These are phyloP conservation scores for Thraustotheca clavata DNA, from an alignment of 352 stramenopile genomes.

Conservation along the genomic window DNA sequence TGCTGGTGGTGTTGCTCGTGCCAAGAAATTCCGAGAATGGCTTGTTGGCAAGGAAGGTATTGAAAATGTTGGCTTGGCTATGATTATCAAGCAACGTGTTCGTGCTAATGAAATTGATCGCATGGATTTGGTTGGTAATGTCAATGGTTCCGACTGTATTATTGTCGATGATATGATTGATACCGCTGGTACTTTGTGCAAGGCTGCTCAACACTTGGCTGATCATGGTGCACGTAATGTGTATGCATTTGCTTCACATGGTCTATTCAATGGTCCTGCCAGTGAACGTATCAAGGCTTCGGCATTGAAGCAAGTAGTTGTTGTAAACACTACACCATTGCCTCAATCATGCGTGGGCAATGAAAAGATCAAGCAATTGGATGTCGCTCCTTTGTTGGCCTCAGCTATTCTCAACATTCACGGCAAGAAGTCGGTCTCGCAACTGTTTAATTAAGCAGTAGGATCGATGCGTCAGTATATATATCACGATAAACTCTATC, in stretches of 20 bases:
- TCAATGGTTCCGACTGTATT: conserved; percentile 98
- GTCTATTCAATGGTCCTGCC: conserved; percentile 92
- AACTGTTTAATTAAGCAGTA: conserved; percentile 95
- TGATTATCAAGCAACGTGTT: conserved; percentile 99
- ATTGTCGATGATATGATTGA: conserved; percentile 99
- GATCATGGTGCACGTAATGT: conserved; percentile 95
- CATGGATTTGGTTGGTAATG: conserved; percentile 99
- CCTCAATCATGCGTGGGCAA: conserved; percentile 87
- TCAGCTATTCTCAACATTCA: conserved; percentile 99
- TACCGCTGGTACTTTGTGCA: conserved; percentile 97
- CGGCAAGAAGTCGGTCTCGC: conserved; percentile 99
- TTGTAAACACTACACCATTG: conserved; percentile 85
- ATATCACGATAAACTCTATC: background rate
- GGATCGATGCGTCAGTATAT: background rate
- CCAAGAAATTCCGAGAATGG: conserved; percentile 99
- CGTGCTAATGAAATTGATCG: conserved; percentile 95
- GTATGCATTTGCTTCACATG: conserved; percentile 99
- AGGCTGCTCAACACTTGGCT: conserved; percentile 95
- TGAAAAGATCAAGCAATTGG: conserved; percentile 97
- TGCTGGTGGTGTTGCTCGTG: conserved; percentile 97
- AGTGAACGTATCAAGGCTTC: conserved; percentile 86
- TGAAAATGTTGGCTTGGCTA: conserved; percentile 96
- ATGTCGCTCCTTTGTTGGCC: conserved; percentile 95
- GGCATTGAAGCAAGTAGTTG: conserved; percentile 85
- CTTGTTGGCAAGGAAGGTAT: conserved; percentile 96